Evolutionary conservation across 2,329 filamentous ascomycete genomes (phyloP), one percentile per base, ranked within the genome.

Genomic region (Ceratocystis ficicola): DNA sequence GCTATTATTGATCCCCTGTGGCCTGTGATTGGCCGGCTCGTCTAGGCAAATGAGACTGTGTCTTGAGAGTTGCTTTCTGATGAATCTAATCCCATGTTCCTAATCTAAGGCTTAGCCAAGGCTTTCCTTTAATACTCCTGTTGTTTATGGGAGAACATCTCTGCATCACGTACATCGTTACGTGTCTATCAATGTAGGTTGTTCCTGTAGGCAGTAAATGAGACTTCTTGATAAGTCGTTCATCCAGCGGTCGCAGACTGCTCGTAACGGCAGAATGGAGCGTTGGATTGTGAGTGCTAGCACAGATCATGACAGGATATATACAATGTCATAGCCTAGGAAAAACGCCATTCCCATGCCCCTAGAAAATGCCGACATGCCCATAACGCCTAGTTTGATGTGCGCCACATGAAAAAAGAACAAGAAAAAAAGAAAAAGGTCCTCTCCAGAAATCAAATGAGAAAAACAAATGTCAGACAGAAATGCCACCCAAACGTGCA

Each of bases 31-130:
- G 55, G 28, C 55, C 28, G 17, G 30, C 55, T 59, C 28, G 28
- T 59, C 55, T 59, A 36, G 28, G 5, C 15, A 59, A 41, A 59
- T 59, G 25, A 59, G 30, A 59, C 55, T 7, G 17, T 59, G 55
- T 59, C 55, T 59, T 28, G 22, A 25, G 48, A 52, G 17, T 15
- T 28, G 1, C 48, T 52, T 25, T 52, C 46, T n/a, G 17, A 20
- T 48, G 17, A n/a, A n/a, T 22, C 17, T 22, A 48, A n/a, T 48
- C 3, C 20, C 22, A 22, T 52, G 25, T 3, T 25, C 25, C 10
- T 52, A 25, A 48, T 48, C 17, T 20, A 8, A n/a, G 46, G 17
- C 46, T 48, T 48, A 7, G 46, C 36, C 36, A 41, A 41, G 36
- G 36, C 36, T 41, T 41, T 41, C 12, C 36, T 41, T 41, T 12